These are phyloP conservation scores for Stephania japonica DNA, from an alignment of 164 flowering plant genomes.

Conservation along the genomic window DNA sequence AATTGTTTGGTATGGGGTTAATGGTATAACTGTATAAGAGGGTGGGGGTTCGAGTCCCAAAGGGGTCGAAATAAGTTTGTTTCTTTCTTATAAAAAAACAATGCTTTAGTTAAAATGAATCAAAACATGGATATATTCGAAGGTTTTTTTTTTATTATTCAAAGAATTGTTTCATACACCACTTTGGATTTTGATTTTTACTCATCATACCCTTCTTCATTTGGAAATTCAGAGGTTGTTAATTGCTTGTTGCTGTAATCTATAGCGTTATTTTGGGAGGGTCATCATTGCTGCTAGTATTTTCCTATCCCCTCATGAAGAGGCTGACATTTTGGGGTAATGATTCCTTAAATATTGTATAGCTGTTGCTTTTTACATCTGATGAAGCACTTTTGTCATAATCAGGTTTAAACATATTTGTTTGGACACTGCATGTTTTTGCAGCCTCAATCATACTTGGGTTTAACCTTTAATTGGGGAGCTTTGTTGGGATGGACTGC, in stretches of 20 bases:
- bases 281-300: conserved; percentile 88
- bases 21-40: too few species aligned
- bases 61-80: too few species aligned
- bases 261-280: conserved; percentile 82
- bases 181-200: background rate
- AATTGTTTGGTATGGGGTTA: too few species aligned
- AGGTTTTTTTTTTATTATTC: background rate
- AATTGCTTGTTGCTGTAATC: conserved; percentile 1
- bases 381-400: background rate
- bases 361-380: background rate
- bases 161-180: background rate
- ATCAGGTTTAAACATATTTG: background rate
- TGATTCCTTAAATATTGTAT: background rate
- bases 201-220: background rate
- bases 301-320: conserved; percentile 97
- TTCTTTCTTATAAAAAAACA: too few species aligned
- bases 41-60: too few species aligned
- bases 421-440: conserved; percentile 2
- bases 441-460: conserved; percentile 97
- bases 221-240: conserved; percentile 3
- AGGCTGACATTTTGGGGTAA: conserved; percentile 97
- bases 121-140: background rate
- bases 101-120: background rate
- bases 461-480: conserved; percentile 97
- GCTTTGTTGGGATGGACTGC: conserved; percentile 97